Evolutionary conservation across 371 early-diverging fungal species (phyloP).

Genomic region (Mortierella polycephala): DNA sequence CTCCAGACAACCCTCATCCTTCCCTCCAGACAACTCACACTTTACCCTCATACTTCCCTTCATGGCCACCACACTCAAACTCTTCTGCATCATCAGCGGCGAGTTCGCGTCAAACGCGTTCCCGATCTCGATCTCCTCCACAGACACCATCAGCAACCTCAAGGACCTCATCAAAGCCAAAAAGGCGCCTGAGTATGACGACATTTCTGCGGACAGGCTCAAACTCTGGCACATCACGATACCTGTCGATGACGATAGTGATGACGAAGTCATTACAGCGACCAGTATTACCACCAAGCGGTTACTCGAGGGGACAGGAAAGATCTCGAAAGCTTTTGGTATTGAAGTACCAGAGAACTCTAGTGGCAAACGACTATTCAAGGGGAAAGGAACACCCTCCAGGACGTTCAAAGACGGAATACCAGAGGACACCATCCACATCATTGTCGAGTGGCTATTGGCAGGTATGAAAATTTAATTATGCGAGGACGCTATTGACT

Average conservation of each 20-base stretch:
- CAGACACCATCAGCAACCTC: neutral
- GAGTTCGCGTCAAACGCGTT: slow-evolving; percentile 8
- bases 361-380: no score
- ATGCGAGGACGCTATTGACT: slow-evolving; percentile 3
- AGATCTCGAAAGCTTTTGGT: no score
- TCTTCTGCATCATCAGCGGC: slow-evolving; percentile 9
- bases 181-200: slow-evolving; percentile 2
- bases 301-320: neutral
- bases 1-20: no score
- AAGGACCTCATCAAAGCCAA: slow-evolving; percentile 3
- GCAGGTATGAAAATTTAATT: slow-evolving; percentile 5
- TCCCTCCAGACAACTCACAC: no score
- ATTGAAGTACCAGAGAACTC: no score
- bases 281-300: neutral
- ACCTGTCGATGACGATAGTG: neutral
- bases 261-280: neutral
- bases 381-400: no score
- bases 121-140: slow-evolving; percentile 5
- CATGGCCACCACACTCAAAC: neutral
- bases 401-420: no score
- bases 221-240: slow-evolving; percentile 11
- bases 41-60: no score
- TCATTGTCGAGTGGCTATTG: neutral
- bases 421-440: neutral
- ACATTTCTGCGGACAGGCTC: slow-evolving; percentile 5